These are phyloP conservation scores for Pilatotrama ljubarskyi DNA, from an alignment of 768 basidiomycete genomes.

Conservation along the genomic window DNA sequence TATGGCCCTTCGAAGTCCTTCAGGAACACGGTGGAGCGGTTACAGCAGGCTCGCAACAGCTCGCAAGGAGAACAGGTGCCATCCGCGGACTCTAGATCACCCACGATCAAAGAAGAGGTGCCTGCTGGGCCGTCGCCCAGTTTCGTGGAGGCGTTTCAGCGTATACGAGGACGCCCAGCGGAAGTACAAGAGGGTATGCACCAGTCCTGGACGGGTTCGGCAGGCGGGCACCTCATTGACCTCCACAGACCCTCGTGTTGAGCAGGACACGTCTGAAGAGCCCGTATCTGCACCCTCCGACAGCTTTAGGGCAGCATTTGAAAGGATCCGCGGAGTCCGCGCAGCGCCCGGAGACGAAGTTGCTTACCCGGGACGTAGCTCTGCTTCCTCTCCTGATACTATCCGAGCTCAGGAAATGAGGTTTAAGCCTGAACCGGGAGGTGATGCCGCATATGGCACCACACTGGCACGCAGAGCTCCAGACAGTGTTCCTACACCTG, in stretches of 20 bases:
- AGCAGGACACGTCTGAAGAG: conserved; percentile 14
- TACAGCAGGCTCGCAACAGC: neutral
- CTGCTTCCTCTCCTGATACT: no score
- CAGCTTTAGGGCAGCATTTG: neutral
- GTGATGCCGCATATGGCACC: neutral
- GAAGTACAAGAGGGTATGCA: neutral
- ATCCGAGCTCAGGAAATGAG: neutral
- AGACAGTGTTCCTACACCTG: neutral
- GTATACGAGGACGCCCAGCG: neutral
- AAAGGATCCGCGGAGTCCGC: neutral
- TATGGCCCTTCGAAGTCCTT: conserved; percentile 12
- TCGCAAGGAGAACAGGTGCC: neutral
- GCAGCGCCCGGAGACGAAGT: neutral
- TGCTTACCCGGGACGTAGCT: no score
- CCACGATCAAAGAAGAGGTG: neutral
- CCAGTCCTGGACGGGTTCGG: no score
- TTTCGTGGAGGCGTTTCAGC: conserved; percentile 16
- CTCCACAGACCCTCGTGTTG: neutral
- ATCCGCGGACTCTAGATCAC: neutral
- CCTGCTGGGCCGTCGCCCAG: conserved; percentile 4
- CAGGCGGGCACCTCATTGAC: no score
- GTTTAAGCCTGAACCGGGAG: neutral
- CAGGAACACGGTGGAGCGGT: neutral
- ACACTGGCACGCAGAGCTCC: neutral
- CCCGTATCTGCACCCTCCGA: neutral